Percentiles rank a stretch among this genome's conserved stretches.
Conservation (phyloP, 2,329 filamentous ascomycete species). For the Westerdykella ornata region DNA sequence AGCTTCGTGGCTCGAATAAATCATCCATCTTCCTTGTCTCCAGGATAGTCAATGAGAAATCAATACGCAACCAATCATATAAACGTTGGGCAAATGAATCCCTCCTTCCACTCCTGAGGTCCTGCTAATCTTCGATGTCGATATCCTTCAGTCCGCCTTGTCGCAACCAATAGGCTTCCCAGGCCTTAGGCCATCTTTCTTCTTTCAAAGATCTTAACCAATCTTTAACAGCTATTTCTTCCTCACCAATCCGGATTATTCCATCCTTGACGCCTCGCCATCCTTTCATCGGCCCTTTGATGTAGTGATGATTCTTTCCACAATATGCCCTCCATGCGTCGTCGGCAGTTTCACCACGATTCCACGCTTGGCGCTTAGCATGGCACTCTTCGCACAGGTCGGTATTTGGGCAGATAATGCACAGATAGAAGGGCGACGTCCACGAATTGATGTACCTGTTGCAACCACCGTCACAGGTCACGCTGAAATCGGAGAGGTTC, state of each 20-base stretch:
- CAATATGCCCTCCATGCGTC: constrained; percentile 6
- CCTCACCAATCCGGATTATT: constrained; percentile 4
- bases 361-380: constrained; percentile 4
- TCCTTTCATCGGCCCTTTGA: constrained; percentile 13
- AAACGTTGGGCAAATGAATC: too few species aligned
- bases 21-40: too few species aligned
- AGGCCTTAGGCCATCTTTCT: constrained; percentile 15
- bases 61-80: too few species aligned
- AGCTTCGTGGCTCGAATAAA: too few species aligned
- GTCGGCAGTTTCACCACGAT: constrained; percentile 1
- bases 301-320: constrained; percentile 10
- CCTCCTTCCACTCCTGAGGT: too few species aligned
- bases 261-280: constrained; percentile 16
- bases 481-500: constrained; percentile 1
- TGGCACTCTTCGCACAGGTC: constrained; percentile 12
- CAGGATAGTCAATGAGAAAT: too few species aligned
- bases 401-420: constrained; percentile 10
- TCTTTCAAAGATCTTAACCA: constrained; percentile 15
- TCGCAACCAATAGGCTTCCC: constrained; percentile 14
- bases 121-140: neutral
- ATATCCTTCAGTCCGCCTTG: constrained; percentile 12
- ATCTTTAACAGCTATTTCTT: constrained; percentile 8
- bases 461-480: constrained; percentile 7
- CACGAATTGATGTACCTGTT: constrained; percentile 1
- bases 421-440: constrained; percentile 9